Conservation (phyloP, 768 basidiomycete species). For the Suillus bovinus region DNA sequence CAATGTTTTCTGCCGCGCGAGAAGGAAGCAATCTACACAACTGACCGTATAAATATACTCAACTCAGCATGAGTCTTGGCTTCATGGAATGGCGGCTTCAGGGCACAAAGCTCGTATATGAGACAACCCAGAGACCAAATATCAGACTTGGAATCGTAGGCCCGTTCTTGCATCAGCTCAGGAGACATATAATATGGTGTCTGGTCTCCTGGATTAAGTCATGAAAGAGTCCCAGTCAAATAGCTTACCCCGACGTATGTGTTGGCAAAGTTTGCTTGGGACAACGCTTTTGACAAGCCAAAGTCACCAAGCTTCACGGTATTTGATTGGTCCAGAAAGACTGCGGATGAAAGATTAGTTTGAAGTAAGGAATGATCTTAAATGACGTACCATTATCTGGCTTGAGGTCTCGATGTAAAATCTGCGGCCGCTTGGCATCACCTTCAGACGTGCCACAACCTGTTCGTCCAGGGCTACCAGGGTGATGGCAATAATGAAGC, state of each 20-base stretch:
- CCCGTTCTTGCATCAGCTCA: slow-evolving; percentile 95
- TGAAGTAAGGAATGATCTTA: neutral
- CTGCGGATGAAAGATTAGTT: slow-evolving; percentile 38
- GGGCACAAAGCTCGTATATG: slow-evolving; percentile 93
- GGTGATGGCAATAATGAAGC: slow-evolving; percentile 91
- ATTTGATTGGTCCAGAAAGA: slow-evolving; percentile 85
- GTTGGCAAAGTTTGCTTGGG: slow-evolving; percentile 85
- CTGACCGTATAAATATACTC: slow-evolving; percentile 75
- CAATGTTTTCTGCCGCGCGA: neutral
- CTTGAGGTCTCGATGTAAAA: slow-evolving; percentile 94
- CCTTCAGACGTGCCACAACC: slow-evolving; percentile 37
- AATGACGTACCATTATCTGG: slow-evolving; percentile 85
- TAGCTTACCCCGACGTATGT: slow-evolving; percentile 92
- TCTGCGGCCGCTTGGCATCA: slow-evolving; percentile 65
- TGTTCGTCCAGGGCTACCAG: slow-evolving; percentile 48
- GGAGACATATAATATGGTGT: slow-evolving; percentile 99
- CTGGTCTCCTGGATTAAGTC: slow-evolving; percentile 54
- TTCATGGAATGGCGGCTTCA: slow-evolving; percentile 92
- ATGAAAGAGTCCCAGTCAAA: neutral
- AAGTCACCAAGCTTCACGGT: slow-evolving; percentile 97
- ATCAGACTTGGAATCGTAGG: slow-evolving; percentile 97
- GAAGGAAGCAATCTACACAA: neutral
- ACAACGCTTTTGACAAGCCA: slow-evolving; percentile 90
- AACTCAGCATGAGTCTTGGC: slow-evolving; percentile 89
- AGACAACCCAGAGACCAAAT: slow-evolving; percentile 99